Percentiles rank a stretch among this genome's conserved stretches.
These are phyloP conservation scores for Datura wrightii DNA, from an alignment of 257 asterid species.

Conservation along the genomic window DNA sequence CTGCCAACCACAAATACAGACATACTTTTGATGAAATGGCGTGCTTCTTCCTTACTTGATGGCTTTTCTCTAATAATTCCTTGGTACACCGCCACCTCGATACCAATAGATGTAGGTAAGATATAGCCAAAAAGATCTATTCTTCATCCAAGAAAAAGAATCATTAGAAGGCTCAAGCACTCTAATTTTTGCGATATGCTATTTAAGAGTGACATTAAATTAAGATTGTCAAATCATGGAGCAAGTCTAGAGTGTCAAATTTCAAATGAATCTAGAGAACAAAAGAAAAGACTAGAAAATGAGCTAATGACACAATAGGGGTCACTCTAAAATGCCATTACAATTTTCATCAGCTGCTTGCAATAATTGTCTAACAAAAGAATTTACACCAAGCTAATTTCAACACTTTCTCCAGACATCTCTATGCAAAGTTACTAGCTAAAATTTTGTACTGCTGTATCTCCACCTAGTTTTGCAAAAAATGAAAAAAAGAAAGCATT, in stretches of 20 bases:
- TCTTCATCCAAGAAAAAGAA: conserved; percentile 36
- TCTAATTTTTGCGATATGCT: conserved; percentile 9
- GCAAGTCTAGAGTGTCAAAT: background rate
- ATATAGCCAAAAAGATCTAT: conserved; percentile 27
- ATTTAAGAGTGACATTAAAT: conserved; percentile 7
- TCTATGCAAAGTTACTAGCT: background rate
- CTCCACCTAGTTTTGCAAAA: background rate
- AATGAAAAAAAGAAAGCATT: background rate
- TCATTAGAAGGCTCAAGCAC: conserved; percentile 34
- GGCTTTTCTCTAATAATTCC: conserved; percentile 87
- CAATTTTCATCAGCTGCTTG: background rate
- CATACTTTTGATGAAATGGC: conserved; percentile 68
- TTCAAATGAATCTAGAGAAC: conserved; percentile 17
- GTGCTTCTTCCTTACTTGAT: conserved; percentile 72
- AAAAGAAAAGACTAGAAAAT: background rate
- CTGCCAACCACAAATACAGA: conserved; percentile 28
- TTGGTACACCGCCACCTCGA: conserved; percentile 86
- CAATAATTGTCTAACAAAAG: background rate
- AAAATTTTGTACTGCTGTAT: background rate
- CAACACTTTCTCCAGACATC: background rate
- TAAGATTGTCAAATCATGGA: conserved; percentile 1
- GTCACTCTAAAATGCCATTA: conserved; percentile 16
- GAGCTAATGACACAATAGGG: background rate
- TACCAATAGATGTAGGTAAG: conserved; percentile 53
- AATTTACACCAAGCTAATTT: conserved; percentile 1